A percentile compares a stretch with the other conserved stretches of the same genome.
Evolutionary conservation across 768 basidiomycete species (phyloP).

Genomic region (Leccinum variicolor): DNA sequence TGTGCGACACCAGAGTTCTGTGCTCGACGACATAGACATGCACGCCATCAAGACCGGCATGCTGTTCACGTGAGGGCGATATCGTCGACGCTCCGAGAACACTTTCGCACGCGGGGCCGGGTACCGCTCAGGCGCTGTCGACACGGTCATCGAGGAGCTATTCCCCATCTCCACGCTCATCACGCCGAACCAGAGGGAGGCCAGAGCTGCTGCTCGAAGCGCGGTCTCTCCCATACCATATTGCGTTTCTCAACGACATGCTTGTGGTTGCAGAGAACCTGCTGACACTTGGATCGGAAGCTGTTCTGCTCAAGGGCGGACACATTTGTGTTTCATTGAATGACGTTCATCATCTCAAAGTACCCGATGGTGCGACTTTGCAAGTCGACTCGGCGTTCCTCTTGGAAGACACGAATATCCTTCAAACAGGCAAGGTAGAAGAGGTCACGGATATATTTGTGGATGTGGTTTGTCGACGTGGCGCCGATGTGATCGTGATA

Average conservation of each 20-base stretch:
- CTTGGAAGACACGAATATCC: constrained; percentile 59
- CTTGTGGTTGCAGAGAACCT: constrained; percentile 50
- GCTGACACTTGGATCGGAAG: constrained; percentile 43
- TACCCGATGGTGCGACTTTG: constrained; percentile 27
- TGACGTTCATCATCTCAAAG: constrained; percentile 40
- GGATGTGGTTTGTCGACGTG: constrained; percentile 49
- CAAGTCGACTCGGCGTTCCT: constrained; percentile 43
- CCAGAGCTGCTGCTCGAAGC: constrained; percentile 59
- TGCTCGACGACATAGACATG: constrained; percentile 70
- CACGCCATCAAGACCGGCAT: constrained; percentile 87
- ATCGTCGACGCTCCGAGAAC: constrained; percentile 43
- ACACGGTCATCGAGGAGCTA: constrained; percentile 54
- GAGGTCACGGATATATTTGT: constrained; percentile 45
- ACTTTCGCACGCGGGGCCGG: constrained; percentile 31
- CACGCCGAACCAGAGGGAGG: constrained; percentile 86
- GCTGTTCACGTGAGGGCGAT: constrained; percentile 67
- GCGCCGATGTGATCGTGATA: constrained; percentile 37
- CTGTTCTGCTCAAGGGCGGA: constrained; percentile 84
- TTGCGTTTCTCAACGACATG: constrained; percentile 57
- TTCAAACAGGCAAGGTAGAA: constrained; percentile 29
- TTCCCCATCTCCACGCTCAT: constrained; percentile 70
- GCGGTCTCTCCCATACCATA: constrained; percentile 26
- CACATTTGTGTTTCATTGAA: constrained; percentile 51
- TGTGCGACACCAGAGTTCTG: constrained; percentile 45
- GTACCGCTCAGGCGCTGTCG: constrained; percentile 59